A percentile compares a stretch with the other conserved stretches of the same genome.
phyloP scores from a whole-genome alignment of 345 rosid species.

The Dipteronia dyeriana region DNA sequence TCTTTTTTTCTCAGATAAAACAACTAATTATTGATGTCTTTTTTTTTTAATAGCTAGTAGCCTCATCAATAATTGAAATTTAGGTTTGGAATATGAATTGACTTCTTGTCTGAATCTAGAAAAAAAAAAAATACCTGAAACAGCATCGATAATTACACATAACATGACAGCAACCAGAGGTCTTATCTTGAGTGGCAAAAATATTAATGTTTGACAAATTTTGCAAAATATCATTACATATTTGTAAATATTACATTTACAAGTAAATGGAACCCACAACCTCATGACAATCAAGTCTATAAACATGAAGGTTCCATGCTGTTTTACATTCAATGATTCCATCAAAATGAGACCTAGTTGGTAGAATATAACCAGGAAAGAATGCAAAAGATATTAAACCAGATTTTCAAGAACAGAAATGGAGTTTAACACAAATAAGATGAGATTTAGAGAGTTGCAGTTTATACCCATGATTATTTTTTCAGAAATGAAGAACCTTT shows the following conservation, averaged over 20 bases:
- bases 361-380: background rate
- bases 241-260: background rate
- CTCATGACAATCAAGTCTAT: background rate
- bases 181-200: background rate
- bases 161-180: background rate
- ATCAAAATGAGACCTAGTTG: background rate
- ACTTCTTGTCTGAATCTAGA: conserved; percentile 24
- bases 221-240: background rate
- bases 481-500: too few species aligned
- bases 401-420: background rate
- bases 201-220: background rate
- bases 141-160: background rate
- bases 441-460: background rate
- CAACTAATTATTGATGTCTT: conserved; percentile 25
- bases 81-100: conserved; percentile 14
- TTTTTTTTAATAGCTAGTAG: conserved; percentile 9
- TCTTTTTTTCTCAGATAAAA: background rate
- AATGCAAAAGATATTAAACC: background rate
- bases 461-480: too few species aligned
- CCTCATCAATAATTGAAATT: conserved; percentile 40
- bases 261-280: background rate
- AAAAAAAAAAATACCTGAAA: conserved; percentile 1
- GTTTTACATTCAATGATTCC: too few species aligned
- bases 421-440: background rate
- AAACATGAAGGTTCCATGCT: too few species aligned